Conservation (phyloP, 768 basidiomycete species). For the Leccinum ochraceum region DNA sequence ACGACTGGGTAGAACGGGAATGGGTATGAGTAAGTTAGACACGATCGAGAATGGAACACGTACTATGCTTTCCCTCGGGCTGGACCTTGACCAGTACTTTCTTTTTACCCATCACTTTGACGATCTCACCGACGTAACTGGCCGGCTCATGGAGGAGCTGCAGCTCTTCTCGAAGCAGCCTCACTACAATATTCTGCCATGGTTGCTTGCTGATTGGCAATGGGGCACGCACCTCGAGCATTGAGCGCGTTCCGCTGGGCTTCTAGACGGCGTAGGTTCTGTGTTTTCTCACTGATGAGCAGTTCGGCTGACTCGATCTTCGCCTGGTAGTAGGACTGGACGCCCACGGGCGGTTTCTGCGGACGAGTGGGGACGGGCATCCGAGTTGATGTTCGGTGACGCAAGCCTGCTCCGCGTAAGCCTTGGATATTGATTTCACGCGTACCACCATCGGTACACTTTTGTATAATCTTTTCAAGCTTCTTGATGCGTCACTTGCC, state of each 20-base stretch:
- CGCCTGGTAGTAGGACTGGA: slow-evolving; percentile 91
- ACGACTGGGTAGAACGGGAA: slow-evolving; percentile 59
- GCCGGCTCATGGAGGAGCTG: slow-evolving; percentile 94
- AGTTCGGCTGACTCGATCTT: slow-evolving; percentile 95
- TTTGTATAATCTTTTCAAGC: neutral
- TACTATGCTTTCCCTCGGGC: slow-evolving; percentile 99
- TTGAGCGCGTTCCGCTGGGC: slow-evolving; percentile 97
- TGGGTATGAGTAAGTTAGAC: neutral
- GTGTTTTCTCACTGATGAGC: slow-evolving; percentile 93
- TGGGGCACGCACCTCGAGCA: slow-evolving; percentile 70
- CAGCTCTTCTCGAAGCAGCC: slow-evolving; percentile 88
- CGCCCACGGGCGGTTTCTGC: slow-evolving; percentile 54
- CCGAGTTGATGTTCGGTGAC: neutral
- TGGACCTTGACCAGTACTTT: slow-evolving; percentile 98
- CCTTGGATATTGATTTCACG: neutral
- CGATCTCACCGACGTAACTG: slow-evolving; percentile 95
- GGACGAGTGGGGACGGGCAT: slow-evolving; percentile 43
- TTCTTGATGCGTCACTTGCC: slow-evolving; percentile 4
- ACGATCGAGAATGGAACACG: slow-evolving; percentile 34
- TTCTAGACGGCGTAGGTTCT: slow-evolving; percentile 92
- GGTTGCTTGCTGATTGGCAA: neutral
- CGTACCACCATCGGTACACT: too few relatives aligned
- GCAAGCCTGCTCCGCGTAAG: neutral
- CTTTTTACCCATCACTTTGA: slow-evolving; percentile 99
- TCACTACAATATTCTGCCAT: slow-evolving; percentile 51